Evolutionary conservation across 1,284 basidiomycete species (phyloP), one percentile per base, ranked within the genome.

Genomic region (Papiliotrema flavescens): DNA sequence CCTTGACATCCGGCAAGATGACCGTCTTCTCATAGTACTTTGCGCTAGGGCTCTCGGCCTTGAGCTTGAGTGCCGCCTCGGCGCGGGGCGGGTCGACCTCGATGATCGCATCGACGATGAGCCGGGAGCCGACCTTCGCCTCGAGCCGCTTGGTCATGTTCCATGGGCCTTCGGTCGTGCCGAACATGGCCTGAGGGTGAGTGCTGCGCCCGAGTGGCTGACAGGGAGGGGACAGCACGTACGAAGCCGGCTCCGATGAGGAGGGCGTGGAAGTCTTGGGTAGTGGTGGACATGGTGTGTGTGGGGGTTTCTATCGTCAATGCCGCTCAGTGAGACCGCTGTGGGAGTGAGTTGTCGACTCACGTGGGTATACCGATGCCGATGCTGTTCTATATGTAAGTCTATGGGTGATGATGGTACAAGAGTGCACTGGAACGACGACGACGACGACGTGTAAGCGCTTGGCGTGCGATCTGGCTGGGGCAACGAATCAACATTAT

Each of bases 101-200:
- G 68, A 98, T 87, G 54, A 98, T 81, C 15, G 90, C 94, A 53
- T 90, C 84, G 44, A 98, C 90, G 74, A 91, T 93, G 72, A 98
- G 86, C 63, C 94, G 89, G 19, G 85, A 86, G 37, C 93, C 94
- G 55, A 98, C 87, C 80, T 95, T 94, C 9, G 52, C 32, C 56
- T 74, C 69, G 9, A 65, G 55, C 44, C 70, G 60, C 32, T 57
- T 54, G 26, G 70, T 52, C 37, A 74, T 67, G 58, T 71, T 69
- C 71, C 71, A 74, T 36, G 71, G 71, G 11, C 71, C 70, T 58
- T 73, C 71, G 6, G 63, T 61, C n/a, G 63, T 69, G n/a, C 71
- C 71, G 54, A 71, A 73, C 71, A 73, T 73, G 41, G 71, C 71
- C 71, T 73, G 53, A 24, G 11, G 19, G 49, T 56, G 20, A 28